Percentiles rank a stretch among this genome's conserved stretches.
Conservation (phyloP, 2,329 filamentous ascomycete genomes). For the Botrytis aclada region DNA sequence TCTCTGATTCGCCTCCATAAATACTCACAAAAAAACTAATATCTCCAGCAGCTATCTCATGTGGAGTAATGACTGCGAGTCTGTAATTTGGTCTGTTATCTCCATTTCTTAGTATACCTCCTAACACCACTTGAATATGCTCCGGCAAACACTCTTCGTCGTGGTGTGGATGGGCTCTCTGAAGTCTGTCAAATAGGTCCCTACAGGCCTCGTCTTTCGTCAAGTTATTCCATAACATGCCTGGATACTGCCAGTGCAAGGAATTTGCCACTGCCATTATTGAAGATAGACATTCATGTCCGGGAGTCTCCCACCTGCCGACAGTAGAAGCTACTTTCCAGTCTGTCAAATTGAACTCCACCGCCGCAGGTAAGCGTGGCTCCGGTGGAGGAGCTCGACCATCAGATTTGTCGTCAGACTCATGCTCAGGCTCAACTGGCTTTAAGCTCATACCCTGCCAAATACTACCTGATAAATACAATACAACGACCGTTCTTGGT, state of each 20-base stretch:
- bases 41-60: background rate
- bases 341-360: background rate
- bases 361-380: rapidly evolving
- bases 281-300: background rate
- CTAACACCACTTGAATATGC: background rate
- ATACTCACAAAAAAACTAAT: background rate
- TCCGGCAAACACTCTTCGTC: background rate
- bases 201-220: background rate
- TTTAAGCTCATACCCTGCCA: background rate
- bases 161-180: background rate
- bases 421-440: background rate
- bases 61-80: background rate
- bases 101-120: background rate
- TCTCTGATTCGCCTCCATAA: background rate
- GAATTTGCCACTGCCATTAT: background rate
- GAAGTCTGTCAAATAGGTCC: background rate
- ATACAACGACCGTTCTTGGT: background rate
- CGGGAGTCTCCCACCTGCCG: background rate
- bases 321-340: background rate
- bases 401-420: background rate
- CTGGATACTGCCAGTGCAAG: conserved; percentile 1
- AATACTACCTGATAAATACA: background rate
- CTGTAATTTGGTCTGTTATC: background rate
- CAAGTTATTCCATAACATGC: background rate
- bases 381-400: background rate